Evolutionary conservation across 805 yeast genomes (phyloP).

Genomic region (Jamesozyma piceae): DNA sequence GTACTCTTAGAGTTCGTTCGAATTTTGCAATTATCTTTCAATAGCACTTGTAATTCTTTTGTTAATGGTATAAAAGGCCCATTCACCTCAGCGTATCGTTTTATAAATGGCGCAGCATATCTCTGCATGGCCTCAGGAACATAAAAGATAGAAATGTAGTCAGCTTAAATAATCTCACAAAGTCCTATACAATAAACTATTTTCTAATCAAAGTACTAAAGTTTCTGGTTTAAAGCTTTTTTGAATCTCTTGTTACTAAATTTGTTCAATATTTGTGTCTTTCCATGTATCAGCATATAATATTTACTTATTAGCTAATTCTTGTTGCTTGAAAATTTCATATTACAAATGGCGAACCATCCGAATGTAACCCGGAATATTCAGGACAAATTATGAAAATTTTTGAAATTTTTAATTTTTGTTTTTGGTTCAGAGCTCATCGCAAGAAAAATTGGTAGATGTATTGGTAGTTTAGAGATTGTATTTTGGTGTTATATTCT

Average conservation of each 20-base stretch:
- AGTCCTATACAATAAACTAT: too few species aligned
- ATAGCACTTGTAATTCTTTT: neutral
- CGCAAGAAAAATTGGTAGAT: conserved; percentile 2
- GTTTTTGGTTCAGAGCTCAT: conserved; percentile 2
- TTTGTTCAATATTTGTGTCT: too few species aligned
- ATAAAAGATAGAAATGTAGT: neutral
- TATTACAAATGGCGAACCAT: neutral
- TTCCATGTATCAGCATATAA: neutral
- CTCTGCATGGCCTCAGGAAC: conserved; percentile 10
- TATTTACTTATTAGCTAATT: neutral
- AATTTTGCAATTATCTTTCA: neutral
- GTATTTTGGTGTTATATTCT: too few species aligned
- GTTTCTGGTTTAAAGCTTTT: too few species aligned
- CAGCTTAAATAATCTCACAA: too few species aligned
- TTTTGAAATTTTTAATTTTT: neutral
- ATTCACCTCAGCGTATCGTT: conserved; percentile 4
- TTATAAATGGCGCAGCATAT: conserved; percentile 12
- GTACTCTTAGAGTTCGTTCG: neutral
- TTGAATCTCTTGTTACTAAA: too few species aligned
- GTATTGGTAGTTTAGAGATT: too few species aligned
- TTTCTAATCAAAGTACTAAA: too few species aligned
- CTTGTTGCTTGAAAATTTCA: neutral
- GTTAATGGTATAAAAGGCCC: neutral
- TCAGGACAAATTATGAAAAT: neutral
- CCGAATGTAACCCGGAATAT: neutral